phyloP scores from a whole-genome alignment of 2,329 filamentous ascomycete genomes.

The Talaromyces sp. region DNA sequence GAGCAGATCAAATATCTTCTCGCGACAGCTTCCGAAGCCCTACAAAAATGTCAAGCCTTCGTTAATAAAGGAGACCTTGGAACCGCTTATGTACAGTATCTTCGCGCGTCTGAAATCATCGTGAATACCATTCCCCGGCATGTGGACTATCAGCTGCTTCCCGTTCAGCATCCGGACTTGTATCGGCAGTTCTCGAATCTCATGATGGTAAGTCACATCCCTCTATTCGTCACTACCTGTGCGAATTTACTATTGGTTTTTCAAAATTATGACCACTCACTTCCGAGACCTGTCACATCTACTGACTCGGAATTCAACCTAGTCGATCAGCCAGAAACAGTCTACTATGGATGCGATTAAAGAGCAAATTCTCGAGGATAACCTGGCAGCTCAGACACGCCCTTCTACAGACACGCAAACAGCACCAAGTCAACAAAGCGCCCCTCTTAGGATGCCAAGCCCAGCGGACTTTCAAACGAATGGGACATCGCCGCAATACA shows the following conservation, averaged over 20 bases:
- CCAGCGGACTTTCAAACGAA: constrained; percentile 32
- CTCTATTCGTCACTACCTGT: not conserved
- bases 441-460: constrained; percentile 33
- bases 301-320: not conserved
- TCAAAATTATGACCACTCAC: not conserved
- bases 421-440: constrained; percentile 15
- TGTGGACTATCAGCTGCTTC: constrained; percentile 63
- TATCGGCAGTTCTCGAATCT: constrained; percentile 45
- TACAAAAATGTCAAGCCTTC: constrained; percentile 26
- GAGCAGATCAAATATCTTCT: constrained; percentile 30
- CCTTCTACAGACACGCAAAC: constrained; percentile 15
- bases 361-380: constrained; percentile 34
- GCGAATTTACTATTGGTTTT: not conserved
- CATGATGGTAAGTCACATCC: constrained; percentile 35
- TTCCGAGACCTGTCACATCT: not conserved
- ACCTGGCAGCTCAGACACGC: constrained; percentile 21
- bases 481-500: constrained; percentile 17
- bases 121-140: constrained; percentile 71
- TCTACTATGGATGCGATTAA: constrained; percentile 37
- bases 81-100: constrained; percentile 74
- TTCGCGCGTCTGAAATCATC: constrained; percentile 73
- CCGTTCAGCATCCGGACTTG: constrained; percentile 46
- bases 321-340: constrained; percentile 36
- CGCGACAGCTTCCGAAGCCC: constrained; percentile 29
- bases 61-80: constrained; percentile 48